Evolutionary conservation across 2,329 filamentous ascomycete species (phyloP).

Genomic region (Monosporascus cannonballus): DNA sequence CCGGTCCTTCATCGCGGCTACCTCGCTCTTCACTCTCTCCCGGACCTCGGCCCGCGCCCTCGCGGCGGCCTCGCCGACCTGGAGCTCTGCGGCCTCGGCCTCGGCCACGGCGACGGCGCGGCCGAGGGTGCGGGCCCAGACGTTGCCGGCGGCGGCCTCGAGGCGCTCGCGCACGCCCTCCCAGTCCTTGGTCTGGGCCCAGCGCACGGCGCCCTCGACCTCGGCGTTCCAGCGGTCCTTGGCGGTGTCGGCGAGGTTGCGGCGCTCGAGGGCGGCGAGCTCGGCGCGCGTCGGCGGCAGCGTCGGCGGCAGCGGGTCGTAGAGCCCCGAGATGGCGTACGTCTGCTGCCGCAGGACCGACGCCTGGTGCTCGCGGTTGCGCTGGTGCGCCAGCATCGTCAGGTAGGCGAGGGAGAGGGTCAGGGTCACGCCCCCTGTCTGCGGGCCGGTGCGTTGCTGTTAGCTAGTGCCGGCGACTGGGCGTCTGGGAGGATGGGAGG

Average conservation of each 20-base stretch:
- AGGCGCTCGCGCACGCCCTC: slow-evolving; percentile 51
- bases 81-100: slow-evolving; percentile 13
- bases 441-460: neutral
- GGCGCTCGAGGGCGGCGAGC: slow-evolving; percentile 43
- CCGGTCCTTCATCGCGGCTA: slow-evolving; percentile 24
- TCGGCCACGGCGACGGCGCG: slow-evolving; percentile 23
- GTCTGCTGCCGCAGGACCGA: slow-evolving; percentile 52
- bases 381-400: slow-evolving; percentile 62
- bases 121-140: slow-evolving; percentile 37
- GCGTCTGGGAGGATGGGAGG: neutral
- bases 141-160: slow-evolving; percentile 40
- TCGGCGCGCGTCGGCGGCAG: slow-evolving; percentile 46
- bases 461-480: neutral
- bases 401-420: slow-evolving; percentile 70
- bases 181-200: slow-evolving; percentile 64
- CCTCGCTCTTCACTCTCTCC: slow-evolving; percentile 26
- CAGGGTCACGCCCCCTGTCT: slow-evolving; percentile 72
- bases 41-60: slow-evolving; percentile 27
- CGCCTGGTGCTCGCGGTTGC: slow-evolving; percentile 56
- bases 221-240: slow-evolving; percentile 78
- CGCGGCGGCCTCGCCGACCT: slow-evolving; percentile 17
- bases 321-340: slow-evolving; percentile 44
- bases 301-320: slow-evolving; percentile 39
- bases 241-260: slow-evolving; percentile 56
- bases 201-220: slow-evolving; percentile 58